Base-by-base conservation (phyloP, 495 filamentous ascomycete species). In the Hypoxylon perforatum region DNA sequence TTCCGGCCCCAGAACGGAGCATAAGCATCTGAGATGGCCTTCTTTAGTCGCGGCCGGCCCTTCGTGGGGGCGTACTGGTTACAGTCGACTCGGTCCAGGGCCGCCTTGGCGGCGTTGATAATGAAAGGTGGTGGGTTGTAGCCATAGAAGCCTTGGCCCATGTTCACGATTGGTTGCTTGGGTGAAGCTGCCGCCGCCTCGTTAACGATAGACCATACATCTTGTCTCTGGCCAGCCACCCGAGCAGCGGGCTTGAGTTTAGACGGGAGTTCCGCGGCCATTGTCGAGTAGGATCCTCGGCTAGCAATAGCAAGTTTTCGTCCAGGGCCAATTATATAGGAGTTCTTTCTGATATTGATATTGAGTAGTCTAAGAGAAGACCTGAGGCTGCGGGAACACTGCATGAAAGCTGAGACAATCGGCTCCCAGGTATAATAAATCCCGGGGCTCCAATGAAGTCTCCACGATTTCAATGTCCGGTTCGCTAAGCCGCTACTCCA, bases 161-260 rank as follows among this genome's bases (percentile, higher is more conserved):
- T 93, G 78, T 96, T 97, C 63, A 96, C 87, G 68, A 97, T 94
- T 58, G 93, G 92, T 73, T 96, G 92, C 46, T 90, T 88, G 7
- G 94, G 92, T 9, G 93, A 97, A 6, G 91, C 90, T 1, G 83
- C 82, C 0, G 86, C 86, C 0, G 92, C 95, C 82, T 98, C 95
- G 70, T 99, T 99, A 82, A 99, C 88, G 76, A 97, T 96, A 38
- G 91, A 89, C 94, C 94, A 99, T 45, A 99, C 94, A 91, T 99
- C 94, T 73, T 97, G 92, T 70, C 86, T 86, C 76, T 91, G 88
- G 22, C 90, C 86, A 10, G 91, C 87, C 14, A 99, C 93, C 68
- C 94, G 82, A 57, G 80, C 80, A 3, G 94, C 94, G 22, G 95
- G 95, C 69, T 82, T 80, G 17, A 87, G 73, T 67, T 84, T 78